phyloP scores from a whole-genome alignment of 2,329 filamentous ascomycete genomes.

The Chaetomium sp. region DNA sequence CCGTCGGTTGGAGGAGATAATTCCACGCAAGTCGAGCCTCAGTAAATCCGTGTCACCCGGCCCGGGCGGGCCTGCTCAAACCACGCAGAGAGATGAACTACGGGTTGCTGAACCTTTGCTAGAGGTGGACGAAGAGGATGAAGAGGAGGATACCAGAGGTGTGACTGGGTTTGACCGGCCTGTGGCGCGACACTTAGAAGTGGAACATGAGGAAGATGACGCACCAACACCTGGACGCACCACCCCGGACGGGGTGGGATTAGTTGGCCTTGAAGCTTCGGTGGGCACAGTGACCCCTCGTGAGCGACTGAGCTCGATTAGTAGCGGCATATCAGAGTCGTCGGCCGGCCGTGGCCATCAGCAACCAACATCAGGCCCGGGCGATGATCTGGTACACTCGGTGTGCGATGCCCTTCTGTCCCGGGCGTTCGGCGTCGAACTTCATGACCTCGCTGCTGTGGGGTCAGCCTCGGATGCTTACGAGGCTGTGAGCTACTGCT shows the following conservation, averaged over 20 bases:
- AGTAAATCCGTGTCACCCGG: not conserved
- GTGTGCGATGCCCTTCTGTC: conserved; percentile 18
- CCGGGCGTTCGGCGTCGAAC: conserved; percentile 18
- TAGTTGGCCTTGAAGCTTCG: not conserved
- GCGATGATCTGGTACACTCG: conserved; percentile 16
- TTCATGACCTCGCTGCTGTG: conserved; percentile 15
- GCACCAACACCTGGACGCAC: not conserved
- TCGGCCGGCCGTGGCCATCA: not conserved
- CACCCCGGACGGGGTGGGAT: not conserved
- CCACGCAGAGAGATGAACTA: not conserved
- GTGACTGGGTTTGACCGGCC: no score
- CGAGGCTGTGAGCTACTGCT: conserved; percentile 19
- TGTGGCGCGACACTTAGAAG: no score
- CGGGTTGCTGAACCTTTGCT: not conserved
- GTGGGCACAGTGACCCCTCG: not conserved
- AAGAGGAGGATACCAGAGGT: not conserved
- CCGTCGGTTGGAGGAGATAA: conserved; percentile 8
- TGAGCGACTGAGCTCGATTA: not conserved
- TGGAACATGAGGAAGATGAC: not conserved
- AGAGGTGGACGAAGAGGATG: not conserved
- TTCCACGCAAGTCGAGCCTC: conserved; percentile 3
- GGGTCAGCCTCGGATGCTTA: conserved; percentile 11
- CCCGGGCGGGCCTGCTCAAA: not conserved
- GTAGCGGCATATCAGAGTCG: conserved; percentile 3
- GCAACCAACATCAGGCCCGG: not conserved